phyloP scores from a whole-genome alignment of 2,329 filamentous ascomycete species.

The Sporothrix phasma region DNA sequence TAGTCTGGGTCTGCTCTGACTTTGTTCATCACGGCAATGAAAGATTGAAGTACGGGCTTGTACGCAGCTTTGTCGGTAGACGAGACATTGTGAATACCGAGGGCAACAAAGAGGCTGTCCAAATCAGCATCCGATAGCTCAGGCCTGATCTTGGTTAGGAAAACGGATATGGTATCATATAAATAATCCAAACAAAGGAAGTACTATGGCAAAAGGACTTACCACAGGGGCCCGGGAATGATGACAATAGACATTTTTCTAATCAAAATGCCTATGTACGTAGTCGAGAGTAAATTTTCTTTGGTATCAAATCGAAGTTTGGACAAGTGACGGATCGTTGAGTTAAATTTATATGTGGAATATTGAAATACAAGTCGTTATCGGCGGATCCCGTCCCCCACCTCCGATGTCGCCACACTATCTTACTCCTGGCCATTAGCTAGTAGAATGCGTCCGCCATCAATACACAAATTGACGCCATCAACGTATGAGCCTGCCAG shows the following conservation, averaged over 20 bases:
- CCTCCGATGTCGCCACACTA: not conserved
- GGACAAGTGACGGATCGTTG: no score
- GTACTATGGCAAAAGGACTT: not conserved
- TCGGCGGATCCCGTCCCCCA: not conserved
- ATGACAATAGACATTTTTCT: constrained; percentile 15
- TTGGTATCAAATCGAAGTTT: no score
- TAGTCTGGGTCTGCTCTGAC: constrained; percentile 23
- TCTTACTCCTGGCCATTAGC: constrained; percentile 17
- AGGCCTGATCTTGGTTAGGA: not conserved
- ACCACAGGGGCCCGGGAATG: constrained; percentile 8
- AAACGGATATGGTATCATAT: no score
- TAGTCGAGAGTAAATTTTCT: no score
- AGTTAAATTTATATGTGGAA: no score
- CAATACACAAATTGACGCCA: constrained; percentile 16
- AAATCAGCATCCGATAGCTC: not conserved
- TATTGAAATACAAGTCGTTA: not conserved
- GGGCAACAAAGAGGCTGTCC: constrained; percentile 14
- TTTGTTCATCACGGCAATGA: constrained; percentile 23
- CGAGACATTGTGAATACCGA: constrained; percentile 17
- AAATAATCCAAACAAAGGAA: no score
- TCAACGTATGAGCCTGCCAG: constrained; percentile 15
- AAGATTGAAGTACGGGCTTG: constrained; percentile 22
- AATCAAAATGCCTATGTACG: no score
- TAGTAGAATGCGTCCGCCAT: constrained; percentile 16
- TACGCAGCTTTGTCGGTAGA: constrained; percentile 23